Percentiles rank a stretch among this genome's conserved stretches.
These are phyloP conservation scores for Suaeda aralocaspica DNA, from an alignment of 148 eudicot species.

Conservation along the genomic window DNA sequence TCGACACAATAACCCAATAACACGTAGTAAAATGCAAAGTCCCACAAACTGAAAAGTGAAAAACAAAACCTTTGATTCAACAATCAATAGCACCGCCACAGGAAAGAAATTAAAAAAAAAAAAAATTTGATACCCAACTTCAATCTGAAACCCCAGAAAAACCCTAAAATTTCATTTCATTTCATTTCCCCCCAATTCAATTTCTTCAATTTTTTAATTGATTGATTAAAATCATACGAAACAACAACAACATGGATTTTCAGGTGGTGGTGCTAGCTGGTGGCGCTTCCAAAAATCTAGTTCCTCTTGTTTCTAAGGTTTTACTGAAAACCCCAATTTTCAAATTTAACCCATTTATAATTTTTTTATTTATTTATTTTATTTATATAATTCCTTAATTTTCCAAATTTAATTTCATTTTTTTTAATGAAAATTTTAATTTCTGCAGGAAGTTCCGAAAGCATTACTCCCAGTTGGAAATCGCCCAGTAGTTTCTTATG, in stretches of 20 bases:
- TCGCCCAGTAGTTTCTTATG: conserved; percentile 78
- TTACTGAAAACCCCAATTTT: background rate
- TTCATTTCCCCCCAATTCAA: conserved; percentile 2
- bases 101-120: no score
- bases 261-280: conserved; percentile 98
- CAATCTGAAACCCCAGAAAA: conserved; percentile 15
- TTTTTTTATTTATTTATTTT: no score
- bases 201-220: conserved; percentile 5
- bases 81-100: background rate
- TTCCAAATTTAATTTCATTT: background rate
- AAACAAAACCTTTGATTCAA: background rate
- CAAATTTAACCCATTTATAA: no score
- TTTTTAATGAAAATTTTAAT: background rate
- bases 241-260: conserved; percentile 60
- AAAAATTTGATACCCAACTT: background rate
- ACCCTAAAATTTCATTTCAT: no score
- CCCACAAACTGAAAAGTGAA: background rate
- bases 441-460: conserved; percentile 77
- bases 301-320: conserved; percentile 90
- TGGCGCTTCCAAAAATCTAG: conserved; percentile 69
- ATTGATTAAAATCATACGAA: no score
- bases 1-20: background rate
- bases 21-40: background rate
- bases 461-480: conserved; percentile 92
- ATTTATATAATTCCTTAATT: background rate